A percentile compares a stretch with the other conserved stretches of the same genome.
These are phyloP conservation scores for Pterocarpus macrocarpus DNA, from an alignment of 306 rosid species.

Conservation along the genomic window DNA sequence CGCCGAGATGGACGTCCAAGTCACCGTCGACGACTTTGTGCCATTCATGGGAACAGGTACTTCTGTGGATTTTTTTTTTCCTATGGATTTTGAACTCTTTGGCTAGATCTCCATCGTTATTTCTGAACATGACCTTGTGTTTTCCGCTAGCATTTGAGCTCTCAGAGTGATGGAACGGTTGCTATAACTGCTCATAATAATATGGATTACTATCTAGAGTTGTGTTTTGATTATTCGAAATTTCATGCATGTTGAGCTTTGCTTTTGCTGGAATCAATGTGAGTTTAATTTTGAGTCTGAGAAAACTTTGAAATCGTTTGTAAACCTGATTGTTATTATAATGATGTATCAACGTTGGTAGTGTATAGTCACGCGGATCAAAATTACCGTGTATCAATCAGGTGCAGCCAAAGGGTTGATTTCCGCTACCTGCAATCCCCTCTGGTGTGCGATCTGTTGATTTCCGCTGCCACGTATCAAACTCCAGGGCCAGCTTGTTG, in stretches of 20 bases:
- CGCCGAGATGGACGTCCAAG: constrained; percentile 85
- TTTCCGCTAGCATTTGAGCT: background rate
- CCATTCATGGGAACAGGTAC: constrained; percentile 98
- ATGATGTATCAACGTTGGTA: background rate
- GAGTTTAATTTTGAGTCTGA: constrained; percentile 13
- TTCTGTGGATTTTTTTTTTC: background rate
- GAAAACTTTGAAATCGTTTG: background rate
- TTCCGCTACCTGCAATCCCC: no score
- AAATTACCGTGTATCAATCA: no score
- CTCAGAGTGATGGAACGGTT: constrained; percentile 1
- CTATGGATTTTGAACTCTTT: background rate
- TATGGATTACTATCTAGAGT: background rate
- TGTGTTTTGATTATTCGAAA: background rate
- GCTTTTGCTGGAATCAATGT: constrained; percentile 10
- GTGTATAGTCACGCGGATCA: background rate
- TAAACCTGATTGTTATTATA: background rate
- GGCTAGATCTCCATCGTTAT: background rate
- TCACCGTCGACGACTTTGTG: constrained; percentile 82
- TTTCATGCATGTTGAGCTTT: background rate
- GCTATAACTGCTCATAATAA: background rate
- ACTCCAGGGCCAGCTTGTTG: no score
- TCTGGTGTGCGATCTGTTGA: no score
- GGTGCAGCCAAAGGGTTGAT: no score
- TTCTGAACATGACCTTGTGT: background rate
- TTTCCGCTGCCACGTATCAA: no score